These are phyloP conservation scores for Fusarium sp. DNA, from an alignment of 2,329 filamentous ascomycete species.

Conservation along the genomic window DNA sequence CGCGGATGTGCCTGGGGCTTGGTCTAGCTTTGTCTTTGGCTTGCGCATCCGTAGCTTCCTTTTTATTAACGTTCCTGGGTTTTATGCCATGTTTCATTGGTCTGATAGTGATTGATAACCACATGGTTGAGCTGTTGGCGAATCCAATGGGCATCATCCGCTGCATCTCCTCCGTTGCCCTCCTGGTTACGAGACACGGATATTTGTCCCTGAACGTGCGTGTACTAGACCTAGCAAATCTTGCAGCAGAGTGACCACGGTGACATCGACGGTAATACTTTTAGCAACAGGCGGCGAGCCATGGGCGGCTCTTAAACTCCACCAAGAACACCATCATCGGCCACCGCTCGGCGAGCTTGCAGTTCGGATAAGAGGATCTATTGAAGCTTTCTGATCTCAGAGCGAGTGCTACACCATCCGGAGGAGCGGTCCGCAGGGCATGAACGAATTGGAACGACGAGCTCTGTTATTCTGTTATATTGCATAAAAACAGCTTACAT, in stretches of 20 bases:
- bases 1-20: slow-evolving; percentile 40
- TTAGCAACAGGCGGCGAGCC: slow-evolving; percentile 25
- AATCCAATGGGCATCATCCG: slow-evolving; percentile 27
- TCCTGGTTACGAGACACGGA: slow-evolving; percentile 14
- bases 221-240: slow-evolving; percentile 21
- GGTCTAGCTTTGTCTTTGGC: slow-evolving; percentile 18
- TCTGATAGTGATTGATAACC: background rate
- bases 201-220: slow-evolving; percentile 22
- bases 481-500: slow-evolving; percentile 23
- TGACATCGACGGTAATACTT: slow-evolving; percentile 20
- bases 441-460: slow-evolving; percentile 1
- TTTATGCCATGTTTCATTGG: background rate
- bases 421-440: slow-evolving; percentile 4
- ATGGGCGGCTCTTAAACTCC: slow-evolving; percentile 30
- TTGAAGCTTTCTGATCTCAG: background rate
- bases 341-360: slow-evolving; percentile 28
- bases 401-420: background rate
- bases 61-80: slow-evolving; percentile 21
- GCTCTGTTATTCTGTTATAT: slow-evolving; percentile 16
- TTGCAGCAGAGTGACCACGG: slow-evolving; percentile 30
- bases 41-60: slow-evolving; percentile 23
- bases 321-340: slow-evolving; percentile 37
- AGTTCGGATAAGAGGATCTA: slow-evolving; percentile 1
- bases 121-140: slow-evolving; percentile 4
- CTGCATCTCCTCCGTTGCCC: slow-evolving; percentile 24